Base-by-base conservation (phyloP, 192 early-diverging fungal genomes). In the Neocallimastix lanati region DNA sequence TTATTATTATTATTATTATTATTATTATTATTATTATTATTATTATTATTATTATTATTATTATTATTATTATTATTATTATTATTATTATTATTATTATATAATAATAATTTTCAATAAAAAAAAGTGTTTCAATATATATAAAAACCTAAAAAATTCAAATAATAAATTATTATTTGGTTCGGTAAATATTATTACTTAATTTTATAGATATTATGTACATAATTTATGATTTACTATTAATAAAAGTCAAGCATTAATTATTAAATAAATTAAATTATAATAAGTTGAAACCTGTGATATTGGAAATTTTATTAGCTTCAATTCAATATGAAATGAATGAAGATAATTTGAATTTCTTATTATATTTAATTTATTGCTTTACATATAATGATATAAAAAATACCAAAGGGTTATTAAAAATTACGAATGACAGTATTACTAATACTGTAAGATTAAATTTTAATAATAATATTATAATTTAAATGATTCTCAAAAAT, bases 341-440 rank as follows among this genome's bases (percentile, higher is more conserved):
- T 67, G 50, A 50, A 21, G 18, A 50, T 21, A 50, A 50, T 50
- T 21, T 50, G 18, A 50, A 50, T 6, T 50, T 21, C 21, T 50
- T 50, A 50, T 21, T 50, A 16, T 50, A 50, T 50, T 21, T 50
- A 2, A 50, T 50, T 21, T 50, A 50, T 29, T 90, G 90, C 29
- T 94, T 93, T 82, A 90, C 89, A 0, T 84, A 88, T 35, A 92
- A 95, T 79, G 94, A 95, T 86, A 91, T 90, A 2, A 83, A 89
- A 7, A 92, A 92, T 37, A 91, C 91, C 78, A 92, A 91, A 38
- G 92, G 92, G 25, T 81, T 94, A 29, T 88, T 91, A 16, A 87
- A 87, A 18, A 84, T 90, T 0, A 89, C 93, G 28, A 90, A 93
- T 29, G 87, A 90, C 36, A 82, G 85, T 4, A 92, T 95, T 37